These are phyloP conservation scores for Aureobasidium sp. DNA, from an alignment of 2,329 filamentous ascomycete genomes.

Conservation along the genomic window DNA sequence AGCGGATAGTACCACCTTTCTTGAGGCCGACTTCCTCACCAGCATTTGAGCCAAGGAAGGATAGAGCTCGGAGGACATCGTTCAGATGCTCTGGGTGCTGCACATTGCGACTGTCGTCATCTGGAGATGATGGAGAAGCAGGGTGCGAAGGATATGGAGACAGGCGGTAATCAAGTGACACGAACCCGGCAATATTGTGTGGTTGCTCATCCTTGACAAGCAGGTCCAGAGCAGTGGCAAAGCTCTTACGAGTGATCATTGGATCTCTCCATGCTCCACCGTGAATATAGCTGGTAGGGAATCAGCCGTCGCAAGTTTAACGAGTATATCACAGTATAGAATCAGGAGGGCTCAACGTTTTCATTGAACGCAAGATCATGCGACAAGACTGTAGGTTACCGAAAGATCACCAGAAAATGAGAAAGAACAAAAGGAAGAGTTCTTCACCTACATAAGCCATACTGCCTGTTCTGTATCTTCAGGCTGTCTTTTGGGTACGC, in stretches of 20 bases:
- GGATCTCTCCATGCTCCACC: slow-evolving; percentile 47
- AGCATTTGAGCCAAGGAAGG: slow-evolving; percentile 37
- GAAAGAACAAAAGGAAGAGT: neutral
- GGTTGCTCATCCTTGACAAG: slow-evolving; percentile 26
- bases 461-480: slow-evolving; percentile 18
- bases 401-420: neutral
- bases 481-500: slow-evolving; percentile 30
- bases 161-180: slow-evolving; percentile 59
- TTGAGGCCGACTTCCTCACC: neutral
- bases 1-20: neutral
- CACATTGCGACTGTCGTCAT: slow-evolving; percentile 42
- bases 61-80: slow-evolving; percentile 49
- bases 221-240: slow-evolving; percentile 32
- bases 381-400: neutral
- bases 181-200: slow-evolving; percentile 51
- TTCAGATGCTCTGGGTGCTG: slow-evolving; percentile 55
- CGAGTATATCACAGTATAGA: neutral
- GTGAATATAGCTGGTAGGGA: slow-evolving; percentile 36
- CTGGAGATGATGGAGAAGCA: slow-evolving; percentile 40
- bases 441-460: slow-evolving; percentile 31
- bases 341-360: neutral
- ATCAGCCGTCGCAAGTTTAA: neutral
- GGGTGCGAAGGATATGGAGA: slow-evolving; percentile 43
- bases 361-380: too few species aligned
- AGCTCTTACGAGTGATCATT: slow-evolving; percentile 30